Evolutionary conservation across 768 basidiomycete species (phyloP).

Genomic region (Clitopilus passeckerianus): DNA sequence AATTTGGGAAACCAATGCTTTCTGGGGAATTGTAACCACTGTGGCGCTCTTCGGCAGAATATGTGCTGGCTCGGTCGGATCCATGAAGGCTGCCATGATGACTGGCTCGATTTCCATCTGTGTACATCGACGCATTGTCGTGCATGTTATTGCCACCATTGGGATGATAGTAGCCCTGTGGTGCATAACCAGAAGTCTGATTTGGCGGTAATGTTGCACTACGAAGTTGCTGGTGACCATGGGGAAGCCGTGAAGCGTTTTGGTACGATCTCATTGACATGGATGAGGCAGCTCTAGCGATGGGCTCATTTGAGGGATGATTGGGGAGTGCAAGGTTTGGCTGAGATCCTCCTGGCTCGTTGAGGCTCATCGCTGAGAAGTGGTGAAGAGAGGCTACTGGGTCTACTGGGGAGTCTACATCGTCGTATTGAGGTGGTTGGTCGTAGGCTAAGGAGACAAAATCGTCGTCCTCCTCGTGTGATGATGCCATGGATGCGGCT

Average conservation of each 20-base stretch:
- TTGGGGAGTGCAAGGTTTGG: slow-evolving; percentile 20
- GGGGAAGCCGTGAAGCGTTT: slow-evolving; percentile 15
- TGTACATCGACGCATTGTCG: slow-evolving; percentile 22
- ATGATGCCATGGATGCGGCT: slow-evolving; percentile 19
- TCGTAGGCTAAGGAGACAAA: slow-evolving; percentile 41
- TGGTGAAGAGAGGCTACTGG: slow-evolving; percentile 40
- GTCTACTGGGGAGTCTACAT: slow-evolving; percentile 30
- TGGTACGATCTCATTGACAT: slow-evolving; percentile 41
- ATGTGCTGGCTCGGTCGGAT: slow-evolving; percentile 27
- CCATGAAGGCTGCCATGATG: slow-evolving; percentile 26
- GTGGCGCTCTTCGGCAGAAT: slow-evolving; percentile 32
- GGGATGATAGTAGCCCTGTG: slow-evolving; percentile 4
- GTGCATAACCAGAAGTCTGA: slow-evolving; percentile 5
- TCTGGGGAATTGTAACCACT: slow-evolving; percentile 21
- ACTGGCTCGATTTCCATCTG: slow-evolving; percentile 26
- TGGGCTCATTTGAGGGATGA: slow-evolving; percentile 29
- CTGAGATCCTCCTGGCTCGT: slow-evolving; percentile 27
- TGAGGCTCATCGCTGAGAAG: slow-evolving; percentile 51
- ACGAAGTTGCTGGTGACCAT: slow-evolving; percentile 26
- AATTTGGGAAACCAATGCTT: slow-evolving; percentile 18
- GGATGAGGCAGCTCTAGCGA: slow-evolving; percentile 52
- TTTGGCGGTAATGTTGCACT: slow-evolving; percentile 38
- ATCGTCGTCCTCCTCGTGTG: slow-evolving; percentile 38
- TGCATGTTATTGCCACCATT: slow-evolving; percentile 5
- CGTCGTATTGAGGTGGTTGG: slow-evolving; percentile 25